Conservation (phyloP, 2,329 filamentous ascomycete genomes). For the Metarhizium robertsii region DNA sequence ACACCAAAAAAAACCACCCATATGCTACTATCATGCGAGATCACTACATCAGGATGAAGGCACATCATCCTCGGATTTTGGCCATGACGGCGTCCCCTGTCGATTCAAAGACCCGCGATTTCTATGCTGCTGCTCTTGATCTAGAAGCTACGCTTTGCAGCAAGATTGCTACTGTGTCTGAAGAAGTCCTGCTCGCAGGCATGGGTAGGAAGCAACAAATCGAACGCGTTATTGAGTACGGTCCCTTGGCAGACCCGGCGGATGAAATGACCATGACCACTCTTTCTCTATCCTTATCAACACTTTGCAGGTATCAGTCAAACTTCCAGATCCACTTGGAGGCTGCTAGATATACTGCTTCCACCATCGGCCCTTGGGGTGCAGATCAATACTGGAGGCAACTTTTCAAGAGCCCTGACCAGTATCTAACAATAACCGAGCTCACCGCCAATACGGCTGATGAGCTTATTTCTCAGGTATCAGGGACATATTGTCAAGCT, state of each 20-base stretch:
- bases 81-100: conserved; percentile 97
- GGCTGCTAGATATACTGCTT: conserved; percentile 49
- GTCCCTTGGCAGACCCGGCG: conserved; percentile 29
- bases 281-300: conserved; percentile 50
- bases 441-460: background rate
- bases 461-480: background rate
- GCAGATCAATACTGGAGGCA: conserved; percentile 69
- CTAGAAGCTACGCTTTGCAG: conserved; percentile 72
- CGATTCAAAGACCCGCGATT: conserved; percentile 63
- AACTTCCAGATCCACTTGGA: conserved; percentile 48
- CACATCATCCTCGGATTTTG: conserved; percentile 64
- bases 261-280: conserved; percentile 57
- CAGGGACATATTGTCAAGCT: background rate
- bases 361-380: conserved; percentile 72
- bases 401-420: conserved; percentile 40
- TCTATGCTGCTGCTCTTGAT: conserved; percentile 58
- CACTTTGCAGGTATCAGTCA: conserved; percentile 27
- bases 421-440: background rate
- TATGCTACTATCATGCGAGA: conserved; percentile 88
- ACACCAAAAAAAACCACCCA: conserved; percentile 86
- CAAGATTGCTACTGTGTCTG: conserved; percentile 65
- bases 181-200: conserved; percentile 22
- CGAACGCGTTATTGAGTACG: conserved; percentile 38
- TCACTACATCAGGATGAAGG: conserved; percentile 54
- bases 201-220: conserved; percentile 29